phyloP scores from a whole-genome alignment of 1,284 basidiomycete genomes.

The Fomitiporia mediterranea region DNA sequence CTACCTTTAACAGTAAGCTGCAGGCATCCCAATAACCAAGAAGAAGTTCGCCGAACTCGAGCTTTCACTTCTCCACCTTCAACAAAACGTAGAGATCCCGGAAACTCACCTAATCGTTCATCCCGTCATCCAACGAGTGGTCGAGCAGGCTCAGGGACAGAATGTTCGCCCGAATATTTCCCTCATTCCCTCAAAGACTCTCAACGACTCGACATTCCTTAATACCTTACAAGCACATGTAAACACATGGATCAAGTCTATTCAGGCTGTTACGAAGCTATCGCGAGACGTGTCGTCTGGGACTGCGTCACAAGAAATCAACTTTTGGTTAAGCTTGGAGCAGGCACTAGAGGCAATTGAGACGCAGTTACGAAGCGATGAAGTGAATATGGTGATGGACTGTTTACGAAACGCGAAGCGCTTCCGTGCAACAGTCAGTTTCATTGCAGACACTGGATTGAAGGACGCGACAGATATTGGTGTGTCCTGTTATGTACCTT shows the following conservation, averaged over 20 bases:
- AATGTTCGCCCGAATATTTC: slow-evolving; percentile 69
- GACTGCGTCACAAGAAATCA: slow-evolving; percentile 97
- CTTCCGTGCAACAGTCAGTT: slow-evolving; percentile 96
- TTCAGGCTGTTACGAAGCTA: slow-evolving; percentile 94
- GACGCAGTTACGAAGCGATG: slow-evolving; percentile 85
- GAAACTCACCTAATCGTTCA: slow-evolving; percentile 93
- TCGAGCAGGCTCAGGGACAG: slow-evolving; percentile 66
- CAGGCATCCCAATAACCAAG: slow-evolving; percentile 96
- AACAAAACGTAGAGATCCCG: slow-evolving; percentile 99
- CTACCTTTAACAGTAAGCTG: neutral
- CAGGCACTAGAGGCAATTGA: slow-evolving; percentile 92
- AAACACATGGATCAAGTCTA: slow-evolving; percentile 97
- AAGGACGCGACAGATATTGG: slow-evolving; percentile 88
- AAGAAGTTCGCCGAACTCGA: slow-evolving; percentile 99
- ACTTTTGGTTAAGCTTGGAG: slow-evolving; percentile 97
- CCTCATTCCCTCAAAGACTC: slow-evolving; percentile 65
- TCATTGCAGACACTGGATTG: slow-evolving; percentile 95
- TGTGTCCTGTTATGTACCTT: slow-evolving; percentile 34
- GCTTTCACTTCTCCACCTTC: slow-evolving; percentile 91
- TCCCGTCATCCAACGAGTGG: slow-evolving; percentile 83
- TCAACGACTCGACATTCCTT: slow-evolving; percentile 88
- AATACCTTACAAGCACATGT: slow-evolving; percentile 93
- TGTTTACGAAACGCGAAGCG: slow-evolving; percentile 94
- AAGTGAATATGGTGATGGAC: slow-evolving; percentile 93
- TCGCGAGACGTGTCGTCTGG: slow-evolving; percentile 91